Percentiles rank a stretch among this genome's conserved stretches.
Evolutionary conservation across 352 stramenopile genomes (phyloP).

Genomic region (Blastocystis sp.): DNA sequence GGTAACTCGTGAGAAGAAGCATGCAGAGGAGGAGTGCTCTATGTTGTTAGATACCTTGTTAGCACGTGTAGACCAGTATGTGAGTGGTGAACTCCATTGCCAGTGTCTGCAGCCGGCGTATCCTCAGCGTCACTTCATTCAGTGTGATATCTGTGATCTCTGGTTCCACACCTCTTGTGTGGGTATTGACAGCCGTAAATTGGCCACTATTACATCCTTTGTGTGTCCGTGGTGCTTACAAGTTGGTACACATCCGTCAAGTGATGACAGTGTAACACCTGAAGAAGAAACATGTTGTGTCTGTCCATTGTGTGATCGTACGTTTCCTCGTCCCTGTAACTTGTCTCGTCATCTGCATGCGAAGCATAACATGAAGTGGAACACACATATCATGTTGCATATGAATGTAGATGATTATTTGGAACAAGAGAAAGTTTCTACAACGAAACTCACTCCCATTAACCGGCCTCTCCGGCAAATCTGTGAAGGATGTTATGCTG

Average conservation of each 20-base stretch:
- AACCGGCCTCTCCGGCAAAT: neutral
- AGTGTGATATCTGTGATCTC: slow-evolving; percentile 53
- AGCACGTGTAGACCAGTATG: slow-evolving; percentile 25
- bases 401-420: slow-evolving; percentile 64
- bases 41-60: neutral
- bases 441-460: neutral
- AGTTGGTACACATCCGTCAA: neutral
- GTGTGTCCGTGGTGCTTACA: slow-evolving; percentile 56
- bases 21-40: slow-evolving; percentile 38
- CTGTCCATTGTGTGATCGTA: slow-evolving; percentile 38
- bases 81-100: slow-evolving; percentile 19
- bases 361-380: slow-evolving; percentile 62
- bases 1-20: neutral
- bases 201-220: slow-evolving; percentile 21
- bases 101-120: slow-evolving; percentile 2
- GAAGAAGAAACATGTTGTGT: neutral
- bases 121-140: slow-evolving; percentile 60
- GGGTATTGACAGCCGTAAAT: slow-evolving; percentile 5
- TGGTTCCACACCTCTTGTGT: slow-evolving; percentile 64
- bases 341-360: slow-evolving; percentile 61
- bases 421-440: neutral
- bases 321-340: slow-evolving; percentile 60
- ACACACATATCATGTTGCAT: slow-evolving; percentile 46
- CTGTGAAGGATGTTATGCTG: slow-evolving; percentile 13
- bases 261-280: neutral